A percentile compares a stretch with the other conserved stretches of the same genome.
Conservation (phyloP, 140 eudicot genomes). For the Oenanthe javanica region DNA sequence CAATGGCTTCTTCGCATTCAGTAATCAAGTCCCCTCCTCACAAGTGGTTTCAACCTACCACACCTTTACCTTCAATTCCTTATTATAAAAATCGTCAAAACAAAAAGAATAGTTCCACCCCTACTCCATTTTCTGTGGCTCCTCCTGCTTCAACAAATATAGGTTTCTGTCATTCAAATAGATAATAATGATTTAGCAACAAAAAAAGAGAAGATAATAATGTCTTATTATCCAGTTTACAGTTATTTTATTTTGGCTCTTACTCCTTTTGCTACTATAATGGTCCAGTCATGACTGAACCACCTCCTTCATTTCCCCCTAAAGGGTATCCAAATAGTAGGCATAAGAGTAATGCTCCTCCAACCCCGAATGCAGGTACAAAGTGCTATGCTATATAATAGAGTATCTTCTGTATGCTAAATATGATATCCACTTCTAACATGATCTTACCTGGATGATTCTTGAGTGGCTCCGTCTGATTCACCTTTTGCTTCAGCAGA, state of each 20-base stretch:
- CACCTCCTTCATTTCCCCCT: constrained; percentile 22
- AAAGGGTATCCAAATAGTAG: constrained; percentile 26
- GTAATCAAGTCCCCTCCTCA: constrained; percentile 21
- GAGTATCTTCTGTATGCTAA: background rate
- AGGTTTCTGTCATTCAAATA: constrained; percentile 21
- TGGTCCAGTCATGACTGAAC: constrained; percentile 13
- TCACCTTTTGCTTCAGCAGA: constrained; percentile 16
- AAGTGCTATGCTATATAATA: background rate
- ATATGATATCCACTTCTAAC: background rate
- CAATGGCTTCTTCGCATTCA: background rate
- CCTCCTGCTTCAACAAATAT: constrained; percentile 26
- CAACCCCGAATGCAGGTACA: constrained; percentile 32
- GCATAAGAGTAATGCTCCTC: constrained; percentile 27
- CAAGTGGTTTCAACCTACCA: constrained; percentile 25
- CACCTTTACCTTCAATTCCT: constrained; percentile 29
- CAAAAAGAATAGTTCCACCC: constrained; percentile 6
- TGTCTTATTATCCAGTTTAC: background rate
- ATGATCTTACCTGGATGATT: constrained; percentile 24
- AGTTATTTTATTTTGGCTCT: background rate
- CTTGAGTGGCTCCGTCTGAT: constrained; percentile 16
- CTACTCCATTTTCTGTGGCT: constrained; percentile 17
- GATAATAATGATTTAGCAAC: no score
- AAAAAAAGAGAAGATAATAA: no score
- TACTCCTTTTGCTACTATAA: background rate
- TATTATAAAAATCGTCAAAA: constrained; percentile 13